Conservation (phyloP, 257 asterid genomes). For the Vinca minor region DNA sequence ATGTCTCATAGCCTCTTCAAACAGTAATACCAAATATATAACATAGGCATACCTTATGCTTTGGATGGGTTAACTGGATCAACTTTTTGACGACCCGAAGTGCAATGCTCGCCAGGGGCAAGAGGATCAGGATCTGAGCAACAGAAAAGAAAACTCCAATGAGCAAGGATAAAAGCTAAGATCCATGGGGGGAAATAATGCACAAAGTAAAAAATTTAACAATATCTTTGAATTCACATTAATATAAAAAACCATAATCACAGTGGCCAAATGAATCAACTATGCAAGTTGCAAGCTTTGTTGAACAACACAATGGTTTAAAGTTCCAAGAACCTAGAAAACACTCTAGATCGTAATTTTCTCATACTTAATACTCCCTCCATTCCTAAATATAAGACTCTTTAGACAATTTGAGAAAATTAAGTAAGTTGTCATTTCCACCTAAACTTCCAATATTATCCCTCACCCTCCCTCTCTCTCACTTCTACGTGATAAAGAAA, state of each 20-base stretch:
- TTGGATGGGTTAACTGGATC: slow-evolving; percentile 76
- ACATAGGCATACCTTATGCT: slow-evolving; percentile 90
- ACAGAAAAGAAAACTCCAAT: not conserved
- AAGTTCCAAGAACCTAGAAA: too few relatives aligned
- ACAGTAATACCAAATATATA: too few relatives aligned
- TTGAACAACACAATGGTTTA: not conserved
- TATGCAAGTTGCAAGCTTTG: not conserved
- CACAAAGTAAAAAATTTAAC: not conserved
- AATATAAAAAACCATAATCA: not conserved
- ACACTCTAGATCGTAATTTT: too few relatives aligned
- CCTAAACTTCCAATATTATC: too few relatives aligned
- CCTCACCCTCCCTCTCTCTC: too few relatives aligned
- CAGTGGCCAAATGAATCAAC: not conserved
- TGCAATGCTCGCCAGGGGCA: slow-evolving; percentile 88
- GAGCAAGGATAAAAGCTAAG: not conserved
- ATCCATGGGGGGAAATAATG: not conserved
- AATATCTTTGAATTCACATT: not conserved
- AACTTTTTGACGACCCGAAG: slow-evolving; percentile 65
- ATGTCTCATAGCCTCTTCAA: too few relatives aligned
- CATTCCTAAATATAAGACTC: too few relatives aligned
- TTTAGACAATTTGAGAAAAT: too few relatives aligned
- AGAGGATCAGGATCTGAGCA: slow-evolving; percentile 68
- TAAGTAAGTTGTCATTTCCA: too few relatives aligned
- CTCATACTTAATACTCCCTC: not conserved
- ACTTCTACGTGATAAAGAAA: too few relatives aligned